phyloP scores from a whole-genome alignment of 2,329 filamentous ascomycete genomes.

The Epichloe festucae region DNA sequence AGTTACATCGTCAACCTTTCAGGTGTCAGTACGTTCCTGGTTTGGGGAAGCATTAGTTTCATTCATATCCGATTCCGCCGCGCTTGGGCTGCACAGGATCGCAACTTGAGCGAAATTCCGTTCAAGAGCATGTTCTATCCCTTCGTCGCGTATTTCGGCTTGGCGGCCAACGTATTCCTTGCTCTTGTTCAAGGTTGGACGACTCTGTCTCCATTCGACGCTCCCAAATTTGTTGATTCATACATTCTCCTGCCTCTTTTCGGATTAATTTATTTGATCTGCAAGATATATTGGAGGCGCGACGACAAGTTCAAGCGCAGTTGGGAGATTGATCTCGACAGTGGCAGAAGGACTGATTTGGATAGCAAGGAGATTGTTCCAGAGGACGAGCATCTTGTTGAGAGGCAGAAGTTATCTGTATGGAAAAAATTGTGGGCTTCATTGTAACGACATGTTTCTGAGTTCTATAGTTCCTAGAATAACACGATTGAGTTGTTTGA shows the following conservation, averaged over 20 bases:
- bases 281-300: constrained; percentile 38
- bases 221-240: constrained; percentile 47
- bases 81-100: constrained; percentile 47
- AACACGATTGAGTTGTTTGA: too few relatives aligned
- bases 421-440: constrained; percentile 32
- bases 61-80: constrained; percentile 60
- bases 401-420: constrained; percentile 18
- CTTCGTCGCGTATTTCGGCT: constrained; percentile 45
- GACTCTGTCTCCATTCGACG: constrained; percentile 43
- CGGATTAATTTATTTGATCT: constrained; percentile 39
- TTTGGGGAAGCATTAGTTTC: constrained; percentile 58
- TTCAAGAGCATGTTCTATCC: constrained; percentile 43
- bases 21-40: constrained; percentile 58
- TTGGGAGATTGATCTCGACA: constrained; percentile 42
- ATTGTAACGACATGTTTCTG: constrained; percentile 18
- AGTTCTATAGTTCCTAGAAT: constrained; percentile 13
- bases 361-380: constrained; percentile 26
- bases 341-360: constrained; percentile 41
- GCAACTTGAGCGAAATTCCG: constrained; percentile 39
- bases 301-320: constrained; percentile 36
- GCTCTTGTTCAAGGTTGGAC: constrained; percentile 50
- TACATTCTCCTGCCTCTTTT: constrained; percentile 51
- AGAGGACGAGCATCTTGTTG: constrained; percentile 18
- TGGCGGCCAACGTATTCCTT: constrained; percentile 44
- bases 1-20: constrained; percentile 57